These are phyloP conservation scores for Eudorina sp. DNA, from an alignment of 139 green algal genomes.

Conservation along the genomic window DNA sequence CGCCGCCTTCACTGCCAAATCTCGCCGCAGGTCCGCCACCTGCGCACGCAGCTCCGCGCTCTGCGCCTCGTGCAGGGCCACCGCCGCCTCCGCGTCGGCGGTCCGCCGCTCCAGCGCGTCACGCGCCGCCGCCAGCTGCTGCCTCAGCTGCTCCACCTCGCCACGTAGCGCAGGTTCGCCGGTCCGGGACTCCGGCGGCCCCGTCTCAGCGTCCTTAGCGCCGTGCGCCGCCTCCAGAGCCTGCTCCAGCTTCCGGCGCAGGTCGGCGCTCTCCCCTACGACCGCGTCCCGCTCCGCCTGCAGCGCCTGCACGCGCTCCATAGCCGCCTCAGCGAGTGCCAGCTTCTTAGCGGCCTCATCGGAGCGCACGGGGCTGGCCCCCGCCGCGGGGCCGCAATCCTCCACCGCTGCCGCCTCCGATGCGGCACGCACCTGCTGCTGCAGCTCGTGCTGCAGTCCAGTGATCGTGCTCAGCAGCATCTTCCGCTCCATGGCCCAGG, in stretches of 20 bases:
- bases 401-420: background rate
- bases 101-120: background rate
- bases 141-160: background rate
- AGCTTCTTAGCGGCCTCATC: background rate
- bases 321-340: background rate
- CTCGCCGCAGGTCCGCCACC: slow-evolving; percentile 15
- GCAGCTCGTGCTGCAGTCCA: slow-evolving; percentile 7
- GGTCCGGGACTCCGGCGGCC: background rate
- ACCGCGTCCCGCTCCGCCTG: slow-evolving; percentile 1
- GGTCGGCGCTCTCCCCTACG: background rate
- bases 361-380: background rate
- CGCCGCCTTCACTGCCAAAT: background rate
- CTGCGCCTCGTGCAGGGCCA: background rate
- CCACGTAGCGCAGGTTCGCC: background rate
- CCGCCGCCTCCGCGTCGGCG: background rate
- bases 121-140: background rate
- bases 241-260: slow-evolving; percentile 4
- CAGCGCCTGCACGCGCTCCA: background rate
- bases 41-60: background rate
- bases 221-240: background rate
- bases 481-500: slow-evolving; percentile 38
- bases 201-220: background rate
- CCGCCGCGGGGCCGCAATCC: background rate
- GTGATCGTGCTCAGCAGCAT: slow-evolving; percentile 45
- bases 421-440: background rate